These are phyloP conservation scores for Chrysoporthe cubensis DNA, from an alignment of 2,329 filamentous ascomycete species.

Conservation along the genomic window DNA sequence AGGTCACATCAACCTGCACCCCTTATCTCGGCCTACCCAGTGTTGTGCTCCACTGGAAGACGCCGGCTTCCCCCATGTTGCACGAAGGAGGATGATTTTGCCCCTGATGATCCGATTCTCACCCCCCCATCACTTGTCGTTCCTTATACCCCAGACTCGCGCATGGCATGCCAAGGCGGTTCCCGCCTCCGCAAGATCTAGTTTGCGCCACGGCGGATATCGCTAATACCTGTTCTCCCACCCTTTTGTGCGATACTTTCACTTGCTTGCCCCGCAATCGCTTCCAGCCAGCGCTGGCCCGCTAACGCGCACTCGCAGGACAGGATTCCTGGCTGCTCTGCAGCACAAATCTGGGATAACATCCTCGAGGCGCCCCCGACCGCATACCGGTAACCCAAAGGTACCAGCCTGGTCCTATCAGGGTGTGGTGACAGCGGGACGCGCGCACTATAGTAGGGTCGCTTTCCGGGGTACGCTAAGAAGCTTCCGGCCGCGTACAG, in stretches of 20 bases:
- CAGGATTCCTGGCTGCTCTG: conserved; percentile 10
- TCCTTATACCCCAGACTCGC: background rate
- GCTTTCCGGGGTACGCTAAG: conserved; percentile 19
- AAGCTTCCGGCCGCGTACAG: conserved; percentile 9
- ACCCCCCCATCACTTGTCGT: background rate
- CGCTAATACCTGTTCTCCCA: conserved; percentile 1
- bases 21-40: conserved; percentile 23
- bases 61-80: conserved; percentile 2
- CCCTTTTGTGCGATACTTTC: background rate
- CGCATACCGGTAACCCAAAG: conserved; percentile 7
- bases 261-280: conserved; percentile 9
- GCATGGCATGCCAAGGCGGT: conserved; percentile 6
- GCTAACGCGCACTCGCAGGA: conserved; percentile 25
- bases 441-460: conserved; percentile 12
- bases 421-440: conserved; percentile 24
- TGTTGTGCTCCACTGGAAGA: conserved; percentile 16
- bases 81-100: background rate
- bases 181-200: background rate
- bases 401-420: conserved; percentile 8
- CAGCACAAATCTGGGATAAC: conserved; percentile 2
- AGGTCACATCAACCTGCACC: conserved; percentile 19
- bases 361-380: conserved; percentile 5
- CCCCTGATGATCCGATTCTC: conserved; percentile 9
- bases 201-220: background rate
- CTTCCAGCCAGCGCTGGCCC: conserved; percentile 12